Percentiles rank a stretch among this genome's conserved stretches.
These are phyloP conservation scores for Lichtheimia corymbifera DNA, from an alignment of 371 early-diverging fungal species.

Conservation along the genomic window DNA sequence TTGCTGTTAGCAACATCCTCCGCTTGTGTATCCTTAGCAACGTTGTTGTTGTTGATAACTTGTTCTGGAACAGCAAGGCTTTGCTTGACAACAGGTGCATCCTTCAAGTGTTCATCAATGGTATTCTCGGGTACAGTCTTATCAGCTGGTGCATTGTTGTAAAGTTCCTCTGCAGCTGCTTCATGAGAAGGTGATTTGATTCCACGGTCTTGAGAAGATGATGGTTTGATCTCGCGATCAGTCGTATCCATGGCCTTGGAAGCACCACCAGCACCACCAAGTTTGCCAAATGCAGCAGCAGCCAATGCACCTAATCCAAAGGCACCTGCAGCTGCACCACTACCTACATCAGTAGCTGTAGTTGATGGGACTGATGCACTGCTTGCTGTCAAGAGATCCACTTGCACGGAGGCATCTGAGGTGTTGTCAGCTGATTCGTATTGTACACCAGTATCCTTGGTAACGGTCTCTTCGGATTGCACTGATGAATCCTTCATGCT, in stretches of 20 bases:
- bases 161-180: no score
- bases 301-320: conserved; percentile 7
- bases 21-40: no score
- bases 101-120: no score
- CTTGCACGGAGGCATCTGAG: conserved; percentile 5
- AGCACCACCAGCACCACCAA: background rate
- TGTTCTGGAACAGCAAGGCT: no score
- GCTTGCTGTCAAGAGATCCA: background rate
- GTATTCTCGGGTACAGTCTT: no score
- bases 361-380: background rate
- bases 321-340: background rate
- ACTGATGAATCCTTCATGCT: conserved; percentile 5
- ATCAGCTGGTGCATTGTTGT: no score
- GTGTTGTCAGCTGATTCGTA: conserved; percentile 3
- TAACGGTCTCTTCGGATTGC: background rate
- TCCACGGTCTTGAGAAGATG: no score
- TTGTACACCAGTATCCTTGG: conserved; percentile 7
- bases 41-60: no score
- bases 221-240: no score
- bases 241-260: background rate
- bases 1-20: no score
- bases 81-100: no score
- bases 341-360: conserved; percentile 9
- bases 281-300: conserved; percentile 1
- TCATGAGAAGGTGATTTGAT: no score